These are phyloP conservation scores for Cucurbitaria berberidis DNA, from an alignment of 2,329 filamentous ascomycete species.

Conservation along the genomic window DNA sequence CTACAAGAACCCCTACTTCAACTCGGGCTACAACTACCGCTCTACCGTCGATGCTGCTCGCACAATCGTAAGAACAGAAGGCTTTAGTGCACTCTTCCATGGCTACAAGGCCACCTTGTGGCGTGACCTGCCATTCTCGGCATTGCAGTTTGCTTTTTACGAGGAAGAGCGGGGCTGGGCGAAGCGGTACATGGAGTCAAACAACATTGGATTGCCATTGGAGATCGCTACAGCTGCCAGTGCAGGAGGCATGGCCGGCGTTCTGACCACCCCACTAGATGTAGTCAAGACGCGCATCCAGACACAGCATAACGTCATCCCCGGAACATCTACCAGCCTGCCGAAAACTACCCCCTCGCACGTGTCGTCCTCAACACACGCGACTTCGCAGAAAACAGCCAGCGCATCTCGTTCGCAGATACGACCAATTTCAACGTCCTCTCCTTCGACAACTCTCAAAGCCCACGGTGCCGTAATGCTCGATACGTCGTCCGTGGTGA, in stretches of 20 bases:
- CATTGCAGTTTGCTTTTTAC: slow-evolving; percentile 97
- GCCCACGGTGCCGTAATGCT: slow-evolving; percentile 79
- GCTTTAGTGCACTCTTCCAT: slow-evolving; percentile 84
- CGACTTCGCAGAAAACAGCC: slow-evolving; percentile 26
- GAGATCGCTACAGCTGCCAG: slow-evolving; percentile 89
- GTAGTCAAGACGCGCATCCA: slow-evolving; percentile 97
- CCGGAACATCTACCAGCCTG: slow-evolving; percentile 17
- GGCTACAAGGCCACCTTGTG: slow-evolving; percentile 97
- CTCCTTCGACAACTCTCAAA: slow-evolving; percentile 81
- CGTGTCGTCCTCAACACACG: slow-evolving; percentile 40
- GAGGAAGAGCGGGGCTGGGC: slow-evolving; percentile 90
- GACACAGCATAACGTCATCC: slow-evolving; percentile 74
- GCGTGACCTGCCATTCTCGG: slow-evolving; percentile 93
- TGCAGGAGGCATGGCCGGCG: slow-evolving; percentile 90
- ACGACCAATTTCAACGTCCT: slow-evolving; percentile 85
- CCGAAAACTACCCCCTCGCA: slow-evolving; percentile 25
- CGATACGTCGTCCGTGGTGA: slow-evolving; percentile 87
- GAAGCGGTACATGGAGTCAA: slow-evolving; percentile 75
- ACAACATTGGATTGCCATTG: slow-evolving; percentile 82
- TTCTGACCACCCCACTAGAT: slow-evolving; percentile 93
- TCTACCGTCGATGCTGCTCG: slow-evolving; percentile 81
- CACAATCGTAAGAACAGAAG: slow-evolving; percentile 84
- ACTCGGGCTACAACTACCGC: slow-evolving; percentile 94
- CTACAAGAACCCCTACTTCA: slow-evolving; percentile 92
- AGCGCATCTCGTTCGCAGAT: slow-evolving; percentile 49